These are phyloP conservation scores for Cicer judaicum DNA, from an alignment of 306 rosid species.

Conservation along the genomic window DNA sequence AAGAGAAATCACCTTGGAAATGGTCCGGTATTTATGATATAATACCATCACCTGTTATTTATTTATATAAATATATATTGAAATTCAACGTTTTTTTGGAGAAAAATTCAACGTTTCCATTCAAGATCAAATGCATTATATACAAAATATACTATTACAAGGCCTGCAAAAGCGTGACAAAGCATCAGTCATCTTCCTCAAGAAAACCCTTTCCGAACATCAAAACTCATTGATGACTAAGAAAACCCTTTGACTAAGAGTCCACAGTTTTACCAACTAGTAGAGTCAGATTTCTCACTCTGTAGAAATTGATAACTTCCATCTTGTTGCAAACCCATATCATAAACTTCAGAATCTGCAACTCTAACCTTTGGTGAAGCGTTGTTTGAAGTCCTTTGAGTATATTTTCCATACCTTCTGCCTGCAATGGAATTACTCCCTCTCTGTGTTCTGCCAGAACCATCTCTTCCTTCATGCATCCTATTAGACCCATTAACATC, in stretches of 20 bases:
- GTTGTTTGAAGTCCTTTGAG: conserved; percentile 39
- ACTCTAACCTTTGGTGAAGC: conserved; percentile 43
- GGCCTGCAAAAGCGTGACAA: conserved; percentile 9
- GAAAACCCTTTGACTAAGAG: conserved; percentile 23
- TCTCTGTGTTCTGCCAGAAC: conserved; percentile 54
- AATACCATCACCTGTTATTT: not conserved
- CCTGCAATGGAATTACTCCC: conserved; percentile 29
- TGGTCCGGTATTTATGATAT: conserved; percentile 8
- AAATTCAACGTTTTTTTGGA: not conserved
- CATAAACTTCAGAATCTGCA: conserved; percentile 61
- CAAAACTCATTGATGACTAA: conserved; percentile 24
- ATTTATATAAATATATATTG: not conserved
- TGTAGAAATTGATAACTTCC: conserved; percentile 64
- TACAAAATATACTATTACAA: conserved; percentile 35
- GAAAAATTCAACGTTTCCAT: conserved; percentile 14
- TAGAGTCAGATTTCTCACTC: conserved; percentile 46
- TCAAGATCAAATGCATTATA: conserved; percentile 33
- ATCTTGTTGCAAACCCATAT: conserved; percentile 76
- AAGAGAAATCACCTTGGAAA: conserved; percentile 18
- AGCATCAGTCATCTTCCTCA: conserved; percentile 21
- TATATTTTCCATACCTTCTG: conserved; percentile 37
- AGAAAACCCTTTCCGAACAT: conserved; percentile 23
- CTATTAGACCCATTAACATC: conserved; percentile 48
- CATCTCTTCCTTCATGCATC: conserved; percentile 47
- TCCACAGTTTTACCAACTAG: conserved; percentile 10